Percentiles rank a stretch among this genome's conserved stretches.
Conservation (phyloP, 2,329 filamentous ascomycete genomes). For the Pseudogymnoascus sp. region DNA sequence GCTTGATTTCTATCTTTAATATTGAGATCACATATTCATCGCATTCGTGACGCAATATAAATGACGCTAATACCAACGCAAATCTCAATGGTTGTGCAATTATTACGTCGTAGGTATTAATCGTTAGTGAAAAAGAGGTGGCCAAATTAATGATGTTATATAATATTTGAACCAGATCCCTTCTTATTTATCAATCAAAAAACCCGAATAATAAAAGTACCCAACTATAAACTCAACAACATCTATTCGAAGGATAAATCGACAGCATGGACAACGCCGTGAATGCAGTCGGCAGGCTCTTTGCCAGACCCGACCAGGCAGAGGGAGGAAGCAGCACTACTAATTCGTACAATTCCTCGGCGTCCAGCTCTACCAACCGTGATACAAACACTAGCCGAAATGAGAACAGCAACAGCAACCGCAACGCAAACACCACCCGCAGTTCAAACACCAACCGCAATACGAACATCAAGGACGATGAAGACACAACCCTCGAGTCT, state of each 20-base stretch:
- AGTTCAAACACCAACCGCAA: background rate
- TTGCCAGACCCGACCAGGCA: conserved; percentile 10
- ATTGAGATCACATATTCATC: background rate
- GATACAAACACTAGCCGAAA: background rate
- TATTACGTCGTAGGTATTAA: background rate
- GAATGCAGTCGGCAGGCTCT: conserved; percentile 15
- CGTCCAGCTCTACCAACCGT: background rate
- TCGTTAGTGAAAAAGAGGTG: background rate
- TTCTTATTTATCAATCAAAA: background rate
- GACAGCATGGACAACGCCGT: conserved; percentile 15
- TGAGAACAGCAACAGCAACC: background rate
- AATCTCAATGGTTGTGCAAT: background rate
- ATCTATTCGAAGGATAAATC: background rate
- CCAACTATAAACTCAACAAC: background rate
- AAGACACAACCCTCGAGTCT: conserved; percentile 14
- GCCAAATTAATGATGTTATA: background rate
- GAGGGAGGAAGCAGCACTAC: background rate
- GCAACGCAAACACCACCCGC: background rate
- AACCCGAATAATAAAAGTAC: background rate
- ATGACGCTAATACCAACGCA: background rate
- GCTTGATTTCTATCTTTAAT: background rate
- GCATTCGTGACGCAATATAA: background rate
- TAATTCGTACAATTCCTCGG: conserved; percentile 6
- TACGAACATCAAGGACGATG: conserved; percentile 2
- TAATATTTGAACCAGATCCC: background rate